Evolutionary conservation across 164 flowering plant species (phyloP), one percentile per base, ranked within the genome.

Genomic region (Sedum album): DNA sequence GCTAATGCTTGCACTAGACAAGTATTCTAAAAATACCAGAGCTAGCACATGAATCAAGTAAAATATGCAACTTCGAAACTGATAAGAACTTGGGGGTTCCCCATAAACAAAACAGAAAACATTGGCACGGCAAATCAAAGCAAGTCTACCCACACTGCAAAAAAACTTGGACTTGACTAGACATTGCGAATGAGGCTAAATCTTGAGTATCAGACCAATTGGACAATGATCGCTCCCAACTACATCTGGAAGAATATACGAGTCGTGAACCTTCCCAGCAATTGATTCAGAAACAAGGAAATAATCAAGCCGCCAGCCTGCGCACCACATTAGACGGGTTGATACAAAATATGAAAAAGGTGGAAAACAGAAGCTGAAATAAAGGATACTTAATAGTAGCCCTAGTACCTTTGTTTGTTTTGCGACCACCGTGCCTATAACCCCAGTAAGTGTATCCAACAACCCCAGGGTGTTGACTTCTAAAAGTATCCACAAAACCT

Each of bases 391-490:
- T 26, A 46, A 9, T 33, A 20, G 15, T 6, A 14, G n/a, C n/a
- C n/a, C n/a, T 11, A 64, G 6, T 79, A 91, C 99, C 99, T 87
- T 73, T 91, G 69, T 95, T 92, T 20, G 75, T 74, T 70, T 77
- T 82, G 66, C 97, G 92, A 25, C 77, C 88, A 53, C 85, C 84
- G 77, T 92, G 97, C 74, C 99, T 78, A 70, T 85, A 92, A 15
- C 97, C 97, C 99, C 99, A 92, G 71, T 95, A 95, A 62, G 99
- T 90, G 72, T 95, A 95, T 60, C 94, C 99, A 68, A 95, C 91
- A 75, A 82, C 96, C 71, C 75, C 84, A 51, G 97, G 99, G 68
- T 95, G 97, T 67, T 92, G 96, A 68, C 70, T 77, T 76, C 99
- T 79, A 65, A 95, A 95, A 70, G 96, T 95, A 72, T 95, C 99